These are phyloP conservation scores for Chrysoporthe cubensis DNA, from an alignment of 2,329 filamentous ascomycete genomes.

Conservation along the genomic window DNA sequence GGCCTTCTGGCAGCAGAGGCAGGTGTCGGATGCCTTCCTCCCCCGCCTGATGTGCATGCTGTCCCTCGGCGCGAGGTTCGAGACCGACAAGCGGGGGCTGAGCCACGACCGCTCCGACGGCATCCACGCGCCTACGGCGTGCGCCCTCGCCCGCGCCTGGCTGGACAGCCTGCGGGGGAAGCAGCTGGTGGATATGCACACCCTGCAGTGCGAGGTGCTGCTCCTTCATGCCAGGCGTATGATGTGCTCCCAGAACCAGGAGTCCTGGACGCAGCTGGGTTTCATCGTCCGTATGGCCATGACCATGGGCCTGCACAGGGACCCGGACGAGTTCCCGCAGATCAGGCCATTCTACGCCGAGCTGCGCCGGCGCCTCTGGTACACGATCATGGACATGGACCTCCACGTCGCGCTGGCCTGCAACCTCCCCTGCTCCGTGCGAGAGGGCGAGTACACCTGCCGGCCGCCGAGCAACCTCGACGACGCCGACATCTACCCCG, in stretches of 20 bases:
- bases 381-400: constrained; percentile 60
- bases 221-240: constrained; percentile 57
- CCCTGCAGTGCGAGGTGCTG: constrained; percentile 59
- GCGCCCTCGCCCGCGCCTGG: constrained; percentile 58
- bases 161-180: constrained; percentile 56
- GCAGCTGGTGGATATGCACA: constrained; percentile 55
- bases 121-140: constrained; percentile 61
- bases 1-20: constrained; percentile 54
- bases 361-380: constrained; percentile 59
- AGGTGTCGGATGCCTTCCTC: constrained; percentile 54
- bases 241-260: constrained; percentile 52
- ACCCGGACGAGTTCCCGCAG: constrained; percentile 57
- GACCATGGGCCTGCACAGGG: constrained; percentile 62
- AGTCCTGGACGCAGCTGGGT: constrained; percentile 59
- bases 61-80: constrained; percentile 57
- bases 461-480: constrained; percentile 57
- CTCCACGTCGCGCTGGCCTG: constrained; percentile 57
- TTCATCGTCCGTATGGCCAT: constrained; percentile 60
- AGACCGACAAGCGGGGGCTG: constrained; percentile 54
- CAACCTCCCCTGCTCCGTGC: constrained; percentile 55
- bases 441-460: constrained; percentile 59
- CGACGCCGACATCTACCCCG: constrained; percentile 52
- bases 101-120: constrained; percentile 56
- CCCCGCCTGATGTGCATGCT: constrained; percentile 57
- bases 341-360: constrained; percentile 58